Base-by-base conservation (phyloP, 345 rosid genomes). In the Acer campestre region DNA sequence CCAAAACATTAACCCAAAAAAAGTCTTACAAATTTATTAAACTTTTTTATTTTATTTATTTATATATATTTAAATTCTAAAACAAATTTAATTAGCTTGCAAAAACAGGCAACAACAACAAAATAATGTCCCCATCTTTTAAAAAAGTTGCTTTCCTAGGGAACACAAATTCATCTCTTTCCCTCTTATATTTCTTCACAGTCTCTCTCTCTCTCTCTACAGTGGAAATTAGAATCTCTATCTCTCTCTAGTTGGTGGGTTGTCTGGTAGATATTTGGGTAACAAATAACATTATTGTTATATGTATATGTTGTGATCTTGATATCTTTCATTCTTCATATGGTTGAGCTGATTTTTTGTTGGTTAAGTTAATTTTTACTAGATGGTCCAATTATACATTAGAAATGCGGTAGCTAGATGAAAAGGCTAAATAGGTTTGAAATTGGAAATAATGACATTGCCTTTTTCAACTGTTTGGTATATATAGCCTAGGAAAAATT, bases 91-190 rank as follows among this genome's bases (percentile, higher is more conserved):
- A 35, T 35, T 35, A 35, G 70, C 77, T 64, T 38, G 22, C 61
- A 67, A 31, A 63, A 67, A 27, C 51, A 61, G 70, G n/a, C 58
- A 53, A 16, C 6, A 49, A 16, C 56, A 51, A 51, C 58, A 53
- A 53, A 53, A 53, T 53, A 53, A 53, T 53, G 58, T 55, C 29
- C 69, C 13, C 38, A 46, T 67, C 74, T 59, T 73, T 67, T 59
- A 68, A 59, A 22, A 67, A 35, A 76, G 83, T 67, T 71, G 80
- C 75, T 80, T 58, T 67, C 76, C 62, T 31, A 61, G 80, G 77
- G 77, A 76, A 71, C 77, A 76, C 27, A 66, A 76, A 10, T 69
- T 27, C 20, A 8, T 61, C 64, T 69, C 48, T 48, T 62, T 35
- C 38, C 5, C 38, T 35, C 38, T 31, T 31, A 31, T 31, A 35